A percentile compares a stretch with the other conserved stretches of the same genome.
Conservation (phyloP, 305 asterid genomes). For the Solanum hybrid region DNA sequence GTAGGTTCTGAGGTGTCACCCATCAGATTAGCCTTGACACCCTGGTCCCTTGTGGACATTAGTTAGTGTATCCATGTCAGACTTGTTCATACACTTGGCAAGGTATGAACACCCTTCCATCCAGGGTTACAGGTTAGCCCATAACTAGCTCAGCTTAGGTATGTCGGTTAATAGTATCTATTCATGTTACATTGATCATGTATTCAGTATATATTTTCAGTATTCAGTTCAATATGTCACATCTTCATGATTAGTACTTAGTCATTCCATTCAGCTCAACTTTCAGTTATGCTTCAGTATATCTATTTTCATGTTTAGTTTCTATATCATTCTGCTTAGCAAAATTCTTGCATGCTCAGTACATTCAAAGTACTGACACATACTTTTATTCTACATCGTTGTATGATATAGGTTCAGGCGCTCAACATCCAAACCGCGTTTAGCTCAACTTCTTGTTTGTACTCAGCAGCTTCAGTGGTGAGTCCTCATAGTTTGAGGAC, state of each 20-base stretch:
- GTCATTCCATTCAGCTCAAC: not conserved
- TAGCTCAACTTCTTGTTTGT: not conserved
- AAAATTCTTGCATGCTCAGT: not conserved
- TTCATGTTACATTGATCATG: not conserved
- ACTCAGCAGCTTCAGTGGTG: not conserved
- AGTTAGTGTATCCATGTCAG: not conserved
- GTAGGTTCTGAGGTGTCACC: not conserved
- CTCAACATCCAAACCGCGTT: not conserved
- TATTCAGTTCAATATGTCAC: too few relatives aligned
- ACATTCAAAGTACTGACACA: not conserved
- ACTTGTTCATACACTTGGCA: not conserved
- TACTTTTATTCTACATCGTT: not conserved
- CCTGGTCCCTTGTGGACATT: not conserved
- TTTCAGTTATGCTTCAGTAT: too few relatives aligned
- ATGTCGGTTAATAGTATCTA: not conserved
- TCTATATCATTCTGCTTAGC: not conserved
- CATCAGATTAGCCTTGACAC: not conserved
- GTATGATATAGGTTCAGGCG: not conserved
- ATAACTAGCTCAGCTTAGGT: not conserved
- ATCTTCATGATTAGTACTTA: too few relatives aligned
- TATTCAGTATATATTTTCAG: too few relatives aligned
- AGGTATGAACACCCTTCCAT: not conserved
- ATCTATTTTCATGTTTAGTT: not conserved
- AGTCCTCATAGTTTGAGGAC: not conserved
- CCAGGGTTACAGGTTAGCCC: not conserved